Conservation (phyloP, 805 yeast species). For the Lachancea thermotolerans region DNA sequence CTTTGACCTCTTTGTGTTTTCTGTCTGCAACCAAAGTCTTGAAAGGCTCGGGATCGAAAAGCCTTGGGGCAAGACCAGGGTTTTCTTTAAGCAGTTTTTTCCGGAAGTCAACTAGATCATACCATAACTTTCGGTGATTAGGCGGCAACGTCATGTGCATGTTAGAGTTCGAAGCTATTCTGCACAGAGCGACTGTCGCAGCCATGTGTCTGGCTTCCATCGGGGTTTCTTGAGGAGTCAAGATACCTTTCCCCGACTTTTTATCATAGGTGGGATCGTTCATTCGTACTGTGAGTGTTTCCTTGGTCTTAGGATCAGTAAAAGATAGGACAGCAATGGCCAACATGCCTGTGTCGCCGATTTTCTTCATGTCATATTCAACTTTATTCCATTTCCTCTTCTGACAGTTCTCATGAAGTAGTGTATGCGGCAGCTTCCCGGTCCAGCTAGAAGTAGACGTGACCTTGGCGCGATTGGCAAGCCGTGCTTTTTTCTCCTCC, state of each 20-base stretch:
- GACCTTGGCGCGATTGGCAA: conserved; percentile 41
- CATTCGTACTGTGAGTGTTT: conserved; percentile 50
- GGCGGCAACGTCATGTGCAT: conserved; percentile 83
- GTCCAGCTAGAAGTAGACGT: conserved; percentile 81
- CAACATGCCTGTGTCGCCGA: conserved; percentile 47
- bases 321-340: conserved; percentile 61
- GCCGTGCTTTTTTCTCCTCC: conserved; percentile 22
- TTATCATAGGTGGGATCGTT: conserved; percentile 37
- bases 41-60: conserved; percentile 75
- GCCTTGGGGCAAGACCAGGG: conserved; percentile 40
- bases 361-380: conserved; percentile 59
- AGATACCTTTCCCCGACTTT: conserved; percentile 41
- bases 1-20: conserved; percentile 36
- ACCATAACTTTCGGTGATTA: conserved; percentile 75
- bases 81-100: conserved; percentile 40
- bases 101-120: conserved; percentile 57
- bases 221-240: conserved; percentile 68
- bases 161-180: conserved; percentile 75
- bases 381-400: conserved; percentile 86
- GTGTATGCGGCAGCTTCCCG: conserved; percentile 84
- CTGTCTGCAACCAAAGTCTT: conserved; percentile 52
- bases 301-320: conserved; percentile 77
- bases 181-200: conserved; percentile 80
- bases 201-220: conserved; percentile 85
- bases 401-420: conserved; percentile 82